A percentile compares a stretch with the other conserved stretches of the same genome.
Evolutionary conservation across 106 monocot genomes (phyloP).

Genomic region (Gastrodia elata): DNA sequence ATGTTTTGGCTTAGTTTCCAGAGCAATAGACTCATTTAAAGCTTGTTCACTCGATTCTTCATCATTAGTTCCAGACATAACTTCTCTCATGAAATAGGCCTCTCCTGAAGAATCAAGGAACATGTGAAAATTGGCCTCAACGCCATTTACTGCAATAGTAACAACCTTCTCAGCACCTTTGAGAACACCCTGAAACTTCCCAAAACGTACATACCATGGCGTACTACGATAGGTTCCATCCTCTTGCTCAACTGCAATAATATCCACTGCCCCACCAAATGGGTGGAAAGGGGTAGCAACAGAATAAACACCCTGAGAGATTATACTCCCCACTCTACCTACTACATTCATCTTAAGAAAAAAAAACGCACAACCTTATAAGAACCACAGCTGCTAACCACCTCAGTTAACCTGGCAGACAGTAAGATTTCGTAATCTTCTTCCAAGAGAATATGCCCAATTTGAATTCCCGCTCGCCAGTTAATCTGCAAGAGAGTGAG

Average conservation of each 20-base stretch:
- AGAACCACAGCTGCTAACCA: background rate
- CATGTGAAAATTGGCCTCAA: conserved; percentile 80
- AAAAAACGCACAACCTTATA: background rate
- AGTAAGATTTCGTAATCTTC: background rate
- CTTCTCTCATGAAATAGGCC: conserved; percentile 88
- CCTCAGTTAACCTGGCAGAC: background rate
- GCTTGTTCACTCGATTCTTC: conserved; percentile 9
- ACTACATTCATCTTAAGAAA: conserved; percentile 84
- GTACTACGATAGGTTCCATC: conserved; percentile 93
- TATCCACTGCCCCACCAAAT: conserved; percentile 92
- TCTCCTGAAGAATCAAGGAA: conserved; percentile 85
- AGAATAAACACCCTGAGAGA: conserved; percentile 90
- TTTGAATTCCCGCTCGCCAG: background rate
- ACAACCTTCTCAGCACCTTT: conserved; percentile 89
- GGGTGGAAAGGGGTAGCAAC: conserved; percentile 98
- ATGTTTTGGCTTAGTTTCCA: conserved; percentile 8
- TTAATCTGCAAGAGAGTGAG: conserved; percentile 3
- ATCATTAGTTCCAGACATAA: conserved; percentile 21
- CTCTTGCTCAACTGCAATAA: conserved; percentile 82
- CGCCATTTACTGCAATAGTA: conserved; percentile 69
- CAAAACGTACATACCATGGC: conserved; percentile 96
- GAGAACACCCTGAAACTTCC: conserved; percentile 90
- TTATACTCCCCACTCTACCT: conserved; percentile 74
- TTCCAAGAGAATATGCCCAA: background rate
- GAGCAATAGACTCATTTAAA: conserved; percentile 13